Percentiles rank a stretch among this genome's conserved stretches.
Conservation (phyloP, 1,284 basidiomycete genomes). For the Filobasidium uniguttulatum region DNA sequence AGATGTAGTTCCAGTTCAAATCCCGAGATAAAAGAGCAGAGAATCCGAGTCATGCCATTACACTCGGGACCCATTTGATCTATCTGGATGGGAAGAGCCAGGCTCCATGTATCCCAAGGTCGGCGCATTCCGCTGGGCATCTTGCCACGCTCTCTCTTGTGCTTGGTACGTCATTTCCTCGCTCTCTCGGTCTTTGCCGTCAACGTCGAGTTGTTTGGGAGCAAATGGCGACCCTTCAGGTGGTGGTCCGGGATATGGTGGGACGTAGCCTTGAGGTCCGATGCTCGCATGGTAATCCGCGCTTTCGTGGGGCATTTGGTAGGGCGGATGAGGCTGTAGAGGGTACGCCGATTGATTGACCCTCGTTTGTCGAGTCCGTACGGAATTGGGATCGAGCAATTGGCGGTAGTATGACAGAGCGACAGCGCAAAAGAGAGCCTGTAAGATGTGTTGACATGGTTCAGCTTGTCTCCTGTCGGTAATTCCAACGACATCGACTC, state of each 20-base stretch:
- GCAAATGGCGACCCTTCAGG: conserved; percentile 12
- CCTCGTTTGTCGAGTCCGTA: conserved; percentile 31
- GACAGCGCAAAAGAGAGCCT: conserved; percentile 47
- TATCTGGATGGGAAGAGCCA: no score
- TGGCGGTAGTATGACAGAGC: conserved; percentile 58
- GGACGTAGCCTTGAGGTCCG: conserved; percentile 26
- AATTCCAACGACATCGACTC: conserved; percentile 6
- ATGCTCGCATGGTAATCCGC: background rate
- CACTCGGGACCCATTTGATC: no score
- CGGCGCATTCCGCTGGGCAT: conserved; percentile 21
- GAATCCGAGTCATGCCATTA: no score
- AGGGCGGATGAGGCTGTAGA: conserved; percentile 19
- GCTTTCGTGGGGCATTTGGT: conserved; percentile 15
- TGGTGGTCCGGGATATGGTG: conserved; percentile 32
- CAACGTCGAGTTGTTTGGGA: conserved; percentile 23
- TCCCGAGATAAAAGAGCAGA: no score
- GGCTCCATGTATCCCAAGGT: conserved; percentile 4
- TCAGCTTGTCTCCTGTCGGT: conserved; percentile 2
- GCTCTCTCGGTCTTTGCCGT: conserved; percentile 2
- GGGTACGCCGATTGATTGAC: conserved; percentile 6
- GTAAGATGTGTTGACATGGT: no score
- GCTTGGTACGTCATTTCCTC: conserved; percentile 12
- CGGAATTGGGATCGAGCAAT: conserved; percentile 47
- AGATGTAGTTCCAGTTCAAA: no score
- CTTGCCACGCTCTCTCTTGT: conserved; percentile 12